Percentiles rank a stretch among this genome's conserved stretches.
phyloP scores from a whole-genome alignment of 306 rosid species.

The Quillaja saponaria region DNA sequence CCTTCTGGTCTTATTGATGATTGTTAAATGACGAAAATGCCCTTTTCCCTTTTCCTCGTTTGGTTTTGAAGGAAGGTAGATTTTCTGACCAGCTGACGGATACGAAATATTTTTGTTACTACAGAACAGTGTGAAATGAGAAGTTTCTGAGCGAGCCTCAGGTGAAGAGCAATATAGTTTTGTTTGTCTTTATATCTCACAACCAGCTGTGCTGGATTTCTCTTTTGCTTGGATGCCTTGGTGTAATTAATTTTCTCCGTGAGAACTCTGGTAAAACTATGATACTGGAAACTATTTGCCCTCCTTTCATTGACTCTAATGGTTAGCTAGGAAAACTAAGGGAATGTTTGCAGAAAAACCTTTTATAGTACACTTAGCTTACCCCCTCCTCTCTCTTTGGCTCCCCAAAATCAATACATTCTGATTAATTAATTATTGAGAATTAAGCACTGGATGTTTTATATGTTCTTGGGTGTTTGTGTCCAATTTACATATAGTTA shows the following conservation, averaged over 20 bases:
- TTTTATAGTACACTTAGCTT: too few species aligned
- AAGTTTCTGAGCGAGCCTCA: constrained; percentile 18
- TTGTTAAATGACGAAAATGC: constrained; percentile 44
- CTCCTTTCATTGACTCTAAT: too few species aligned
- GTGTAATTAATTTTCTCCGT: constrained; percentile 11
- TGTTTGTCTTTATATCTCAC: constrained; percentile 19
- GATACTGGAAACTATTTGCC: not conserved
- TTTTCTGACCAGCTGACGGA: constrained; percentile 27
- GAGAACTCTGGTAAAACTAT: constrained; percentile 33
- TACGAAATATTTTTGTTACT: constrained; percentile 1
- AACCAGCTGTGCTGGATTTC: constrained; percentile 33
- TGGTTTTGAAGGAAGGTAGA: constrained; percentile 6
- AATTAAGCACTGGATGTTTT: too few species aligned
- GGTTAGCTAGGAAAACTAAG: too few species aligned
- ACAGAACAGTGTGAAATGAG: constrained; percentile 20
- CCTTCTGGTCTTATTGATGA: constrained; percentile 4
- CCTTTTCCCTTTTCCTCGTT: constrained; percentile 21
- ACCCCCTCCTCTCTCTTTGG: too few species aligned
- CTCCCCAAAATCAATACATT: too few species aligned
- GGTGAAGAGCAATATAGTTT: constrained; percentile 16
- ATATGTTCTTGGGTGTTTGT: too few species aligned
- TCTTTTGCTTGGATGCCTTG: constrained; percentile 5
- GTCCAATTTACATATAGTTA: too few species aligned
- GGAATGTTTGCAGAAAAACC: too few species aligned
- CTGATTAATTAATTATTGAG: too few species aligned